Evolutionary conservation across 2,329 filamentous ascomycete genomes (phyloP), one percentile per base, ranked within the genome.

Genomic region (Leptographium procerum): DNA sequence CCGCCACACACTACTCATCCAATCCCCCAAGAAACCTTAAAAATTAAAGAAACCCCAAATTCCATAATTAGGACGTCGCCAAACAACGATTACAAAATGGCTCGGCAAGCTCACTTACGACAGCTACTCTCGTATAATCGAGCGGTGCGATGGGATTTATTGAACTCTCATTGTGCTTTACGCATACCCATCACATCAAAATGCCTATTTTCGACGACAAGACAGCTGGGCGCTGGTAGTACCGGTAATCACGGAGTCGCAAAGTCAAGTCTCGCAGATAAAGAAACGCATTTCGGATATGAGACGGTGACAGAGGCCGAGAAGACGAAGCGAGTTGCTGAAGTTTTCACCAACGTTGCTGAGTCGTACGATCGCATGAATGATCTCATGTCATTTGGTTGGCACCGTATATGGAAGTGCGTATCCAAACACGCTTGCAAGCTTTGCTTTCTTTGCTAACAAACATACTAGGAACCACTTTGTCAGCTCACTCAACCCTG

Each of bases 331-430:
- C 71, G 75, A 79, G 91, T 96, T 47, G 88, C 88, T 61, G 84
- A 83, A 48, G 94, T 99, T 60, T 99, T 99, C 76, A 92, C 89
- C 72, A 96, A 88, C 64, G 94, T 99, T 47, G 94, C 94, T 65
- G 85, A 89, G 62, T 90, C 88, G 22, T 99, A 99, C 75, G 94
- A 99, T 73, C 87, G 86, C 62, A 99, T 99, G 94, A 99, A 99
- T 75, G 94, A 99, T 72, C 81, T 97, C 65, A 99, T 99, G 94
- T 97, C 94, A 9, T 83, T 99, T 53, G 94, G 94, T 58, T 91
- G 96, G 74, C 94, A 99, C 72, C 88, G 94, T 50, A 77, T 99
- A 43, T 99, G 94, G 94, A 99, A 87, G 82, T 82, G 65, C 55
- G 79, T 71, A 52, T 11, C 2, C 5, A 28, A 43, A 29, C 13